A percentile compares a stretch with the other conserved stretches of the same genome.
Evolutionary conservation across 108 stramenopile genomes (phyloP).

Genomic region (Cyclotella baltica): DNA sequence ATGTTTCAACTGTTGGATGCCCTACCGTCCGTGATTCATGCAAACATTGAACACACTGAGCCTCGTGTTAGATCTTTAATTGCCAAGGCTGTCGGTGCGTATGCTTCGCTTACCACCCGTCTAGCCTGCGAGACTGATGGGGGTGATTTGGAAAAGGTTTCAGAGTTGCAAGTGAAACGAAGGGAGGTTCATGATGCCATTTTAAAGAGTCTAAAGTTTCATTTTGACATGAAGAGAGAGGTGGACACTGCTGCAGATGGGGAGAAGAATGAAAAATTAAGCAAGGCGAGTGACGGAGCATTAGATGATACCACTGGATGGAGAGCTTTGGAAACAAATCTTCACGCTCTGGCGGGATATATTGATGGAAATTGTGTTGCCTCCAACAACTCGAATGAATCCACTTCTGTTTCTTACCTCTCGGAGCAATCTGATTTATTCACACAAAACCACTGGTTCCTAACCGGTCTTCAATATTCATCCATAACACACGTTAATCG

Average conservation of each 20-base stretch:
- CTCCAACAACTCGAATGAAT: not conserved
- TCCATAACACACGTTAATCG: slow-evolving; percentile 90
- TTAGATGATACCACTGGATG: slow-evolving; percentile 98
- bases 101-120: slow-evolving; percentile 54
- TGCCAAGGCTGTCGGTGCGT: slow-evolving; percentile 78
- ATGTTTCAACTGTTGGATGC: slow-evolving; percentile 51
- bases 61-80: slow-evolving; percentile 86
- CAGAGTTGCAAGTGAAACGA: slow-evolving; percentile 39
- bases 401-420: slow-evolving; percentile 28
- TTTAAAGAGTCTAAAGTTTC: slow-evolving; percentile 23
- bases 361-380: slow-evolving; percentile 64
- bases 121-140: not conserved
- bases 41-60: slow-evolving; percentile 80
- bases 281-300: slow-evolving; percentile 76
- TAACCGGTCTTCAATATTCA: slow-evolving; percentile 58
- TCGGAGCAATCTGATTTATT: slow-evolving; percentile 35
- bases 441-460: slow-evolving; percentile 39
- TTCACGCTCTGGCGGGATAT: slow-evolving; percentile 88
- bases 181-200: slow-evolving; percentile 32
- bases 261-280: not conserved
- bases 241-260: not conserved
- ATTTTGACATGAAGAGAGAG: slow-evolving; percentile 35
- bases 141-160: slow-evolving; percentile 15
- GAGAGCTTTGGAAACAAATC: slow-evolving; percentile 96
- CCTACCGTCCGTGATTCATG: slow-evolving; percentile 58